These are phyloP conservation scores for Corrigiola litoralis DNA, from an alignment of 179 eudicot species.

Conservation along the genomic window DNA sequence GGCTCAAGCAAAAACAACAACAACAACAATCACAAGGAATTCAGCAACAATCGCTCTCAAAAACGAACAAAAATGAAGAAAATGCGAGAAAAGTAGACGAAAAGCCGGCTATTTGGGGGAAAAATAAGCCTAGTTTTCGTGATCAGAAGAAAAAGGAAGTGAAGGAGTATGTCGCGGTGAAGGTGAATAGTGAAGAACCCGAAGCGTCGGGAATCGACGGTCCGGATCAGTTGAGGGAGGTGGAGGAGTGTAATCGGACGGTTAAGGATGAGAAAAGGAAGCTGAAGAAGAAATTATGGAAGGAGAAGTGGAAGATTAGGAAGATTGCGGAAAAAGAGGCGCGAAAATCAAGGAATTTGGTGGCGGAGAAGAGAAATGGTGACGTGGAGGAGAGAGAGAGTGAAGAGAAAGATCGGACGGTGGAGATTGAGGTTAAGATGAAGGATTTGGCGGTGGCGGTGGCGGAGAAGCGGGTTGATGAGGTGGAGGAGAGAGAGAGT, in stretches of 20 bases:
- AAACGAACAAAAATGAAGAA: no score
- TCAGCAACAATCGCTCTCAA: no score
- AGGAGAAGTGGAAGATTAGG: neutral
- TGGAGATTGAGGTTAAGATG: neutral
- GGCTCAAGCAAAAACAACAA: slow-evolving; percentile 15
- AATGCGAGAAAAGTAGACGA: no score
- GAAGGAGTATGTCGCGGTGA: neutral
- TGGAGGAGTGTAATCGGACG: no score
- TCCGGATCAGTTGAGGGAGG: slow-evolving; percentile 7
- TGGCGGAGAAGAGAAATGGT: neutral
- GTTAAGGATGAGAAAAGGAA: slow-evolving; percentile 5
- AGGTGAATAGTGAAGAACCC: neutral
- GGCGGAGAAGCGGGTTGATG: neutral
- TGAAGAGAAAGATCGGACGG: neutral
- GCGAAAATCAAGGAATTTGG: neutral
- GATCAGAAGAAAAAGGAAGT: no score
- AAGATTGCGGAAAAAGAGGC: neutral
- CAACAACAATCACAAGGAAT: neutral
- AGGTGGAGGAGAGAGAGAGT: neutral
- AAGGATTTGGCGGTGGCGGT: neutral
- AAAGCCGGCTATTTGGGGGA: no score
- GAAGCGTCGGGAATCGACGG: neutral
- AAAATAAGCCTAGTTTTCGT: no score
- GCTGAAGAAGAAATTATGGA: neutral
- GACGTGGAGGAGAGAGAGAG: neutral